Evolutionary conservation across 75 land plant genomes (phyloP).

Genomic region (Selaginella tamariscina): DNA sequence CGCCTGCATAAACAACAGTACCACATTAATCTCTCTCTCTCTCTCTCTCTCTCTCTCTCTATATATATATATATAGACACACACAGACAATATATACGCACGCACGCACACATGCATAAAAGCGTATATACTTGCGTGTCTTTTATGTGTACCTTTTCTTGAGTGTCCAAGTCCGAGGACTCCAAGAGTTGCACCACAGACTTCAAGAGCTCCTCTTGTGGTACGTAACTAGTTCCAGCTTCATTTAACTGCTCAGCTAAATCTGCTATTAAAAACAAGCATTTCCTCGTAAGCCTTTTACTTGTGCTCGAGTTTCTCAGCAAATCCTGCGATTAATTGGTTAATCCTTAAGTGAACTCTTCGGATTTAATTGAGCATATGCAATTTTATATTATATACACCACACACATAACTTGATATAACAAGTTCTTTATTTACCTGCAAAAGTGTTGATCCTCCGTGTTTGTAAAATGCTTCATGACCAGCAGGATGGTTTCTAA

Average conservation of each 20-base stretch:
- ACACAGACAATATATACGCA: neutral
- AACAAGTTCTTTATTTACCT: constrained; percentile 34
- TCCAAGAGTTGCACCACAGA: constrained; percentile 55
- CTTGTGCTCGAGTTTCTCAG: constrained; percentile 47
- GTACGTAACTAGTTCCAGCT: constrained; percentile 20
- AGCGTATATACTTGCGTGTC: neutral
- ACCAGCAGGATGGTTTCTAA: constrained; percentile 58
- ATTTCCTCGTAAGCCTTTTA: constrained; percentile 55
- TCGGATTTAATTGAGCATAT: too few relatives aligned
- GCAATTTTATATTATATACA: too few relatives aligned
- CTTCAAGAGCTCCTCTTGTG: constrained; percentile 38
- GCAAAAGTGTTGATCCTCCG: constrained; percentile 49
- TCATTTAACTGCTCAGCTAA: constrained; percentile 44
- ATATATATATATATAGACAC: too few relatives aligned
- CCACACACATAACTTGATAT: too few relatives aligned
- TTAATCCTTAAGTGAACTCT: too few relatives aligned
- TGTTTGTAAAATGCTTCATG: constrained; percentile 53
- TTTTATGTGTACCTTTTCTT: constrained; percentile 59
- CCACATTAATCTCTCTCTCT: too few relatives aligned
- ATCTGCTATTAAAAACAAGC: constrained; percentile 57
- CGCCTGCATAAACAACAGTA: constrained; percentile 43
- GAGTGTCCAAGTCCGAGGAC: constrained; percentile 69
- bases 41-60: too few relatives aligned
- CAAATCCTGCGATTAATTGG: constrained; percentile 35
- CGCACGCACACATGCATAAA: neutral